These are phyloP conservation scores for Capsicum pubescens DNA, from an alignment of 257 asterid genomes.

Conservation along the genomic window DNA sequence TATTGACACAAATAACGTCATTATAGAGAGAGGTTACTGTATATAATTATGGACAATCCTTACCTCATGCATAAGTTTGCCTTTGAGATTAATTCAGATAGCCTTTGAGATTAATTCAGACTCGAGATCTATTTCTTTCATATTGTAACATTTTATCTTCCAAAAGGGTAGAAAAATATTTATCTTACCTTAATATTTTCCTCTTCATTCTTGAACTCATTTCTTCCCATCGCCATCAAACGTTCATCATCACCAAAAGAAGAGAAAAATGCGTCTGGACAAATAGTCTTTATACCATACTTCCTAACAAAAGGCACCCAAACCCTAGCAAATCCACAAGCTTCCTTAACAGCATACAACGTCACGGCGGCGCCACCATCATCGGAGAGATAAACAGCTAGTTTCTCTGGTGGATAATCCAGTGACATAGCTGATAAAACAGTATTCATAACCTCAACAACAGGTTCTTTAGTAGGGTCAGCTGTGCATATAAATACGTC, in stretches of 20 bases:
- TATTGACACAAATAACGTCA: not conserved
- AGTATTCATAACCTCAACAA: slow-evolving; percentile 84
- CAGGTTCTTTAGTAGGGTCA: slow-evolving; percentile 77
- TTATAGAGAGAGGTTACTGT: not conserved
- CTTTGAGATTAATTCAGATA: not conserved
- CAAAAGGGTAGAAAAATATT: not conserved
- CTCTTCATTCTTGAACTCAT: slow-evolving; percentile 54
- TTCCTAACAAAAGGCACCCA: slow-evolving; percentile 77
- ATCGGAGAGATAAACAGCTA: slow-evolving; percentile 76
- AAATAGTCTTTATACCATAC: slow-evolving; percentile 61
- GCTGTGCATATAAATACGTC: slow-evolving; percentile 80
- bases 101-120: not conserved
- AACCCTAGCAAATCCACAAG: slow-evolving; percentile 52
- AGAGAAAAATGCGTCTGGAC: slow-evolving; percentile 76
- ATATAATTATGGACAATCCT: no score
- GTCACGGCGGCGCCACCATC: slow-evolving; percentile 80
- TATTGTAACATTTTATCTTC: not conserved
- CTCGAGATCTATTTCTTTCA: not conserved
- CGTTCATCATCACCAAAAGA: slow-evolving; percentile 60
- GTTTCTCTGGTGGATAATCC: slow-evolving; percentile 72
- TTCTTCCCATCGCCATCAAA: slow-evolving; percentile 42
- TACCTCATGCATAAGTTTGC: not conserved
- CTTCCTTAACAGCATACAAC: slow-evolving; percentile 69
- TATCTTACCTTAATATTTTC: slow-evolving; percentile 55
- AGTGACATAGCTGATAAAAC: slow-evolving; percentile 79